Conservation (phyloP, 2,329 filamentous ascomycete species). For the Pestalotiopsis sp. region DNA sequence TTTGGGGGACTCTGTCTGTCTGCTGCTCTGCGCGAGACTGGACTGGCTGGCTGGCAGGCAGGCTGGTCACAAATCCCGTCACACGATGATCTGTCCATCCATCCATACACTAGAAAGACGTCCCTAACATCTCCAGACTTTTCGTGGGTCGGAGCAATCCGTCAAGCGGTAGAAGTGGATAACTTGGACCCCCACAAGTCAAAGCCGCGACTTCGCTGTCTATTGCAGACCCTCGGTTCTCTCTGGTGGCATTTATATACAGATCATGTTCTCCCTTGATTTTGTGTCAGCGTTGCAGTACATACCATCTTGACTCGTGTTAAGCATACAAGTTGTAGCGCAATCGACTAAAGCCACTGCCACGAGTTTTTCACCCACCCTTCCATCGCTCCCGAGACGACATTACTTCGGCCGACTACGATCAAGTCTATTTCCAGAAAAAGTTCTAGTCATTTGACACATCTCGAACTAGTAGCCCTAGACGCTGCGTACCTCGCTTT, state of each 20-base stretch:
- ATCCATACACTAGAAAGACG: not conserved
- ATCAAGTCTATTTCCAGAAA: not conserved
- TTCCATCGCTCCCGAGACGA: not conserved
- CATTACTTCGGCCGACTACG: not conserved
- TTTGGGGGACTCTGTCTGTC: not conserved
- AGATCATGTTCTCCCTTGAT: not conserved
- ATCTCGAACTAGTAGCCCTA: slow-evolving; percentile 9
- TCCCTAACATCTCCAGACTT: slow-evolving; percentile 2
- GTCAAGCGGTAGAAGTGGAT: slow-evolving; percentile 10
- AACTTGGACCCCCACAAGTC: slow-evolving; percentile 9
- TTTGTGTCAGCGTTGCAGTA: not conserved
- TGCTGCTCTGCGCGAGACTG: not conserved
- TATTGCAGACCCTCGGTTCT: slow-evolving; percentile 8
- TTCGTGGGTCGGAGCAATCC: slow-evolving; percentile 1
- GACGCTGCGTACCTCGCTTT: not conserved
- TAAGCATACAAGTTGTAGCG: not conserved
- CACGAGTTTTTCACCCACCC: not conserved
- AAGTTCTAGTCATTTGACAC: slow-evolving; percentile 5
- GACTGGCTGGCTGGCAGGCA: not conserved
- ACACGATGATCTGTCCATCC: slow-evolving; percentile 6
- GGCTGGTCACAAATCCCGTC: slow-evolving; percentile 5
- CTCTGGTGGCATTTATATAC: slow-evolving; percentile 1
- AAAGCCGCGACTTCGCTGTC: slow-evolving; percentile 10
- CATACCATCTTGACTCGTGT: slow-evolving; percentile 11
- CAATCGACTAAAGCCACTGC: slow-evolving; percentile 2